Evolutionary conservation across 2,329 filamentous ascomycete species (phyloP), one percentile per base, ranked within the genome.

Genomic region (Fonsecaea pugnacius): DNA sequence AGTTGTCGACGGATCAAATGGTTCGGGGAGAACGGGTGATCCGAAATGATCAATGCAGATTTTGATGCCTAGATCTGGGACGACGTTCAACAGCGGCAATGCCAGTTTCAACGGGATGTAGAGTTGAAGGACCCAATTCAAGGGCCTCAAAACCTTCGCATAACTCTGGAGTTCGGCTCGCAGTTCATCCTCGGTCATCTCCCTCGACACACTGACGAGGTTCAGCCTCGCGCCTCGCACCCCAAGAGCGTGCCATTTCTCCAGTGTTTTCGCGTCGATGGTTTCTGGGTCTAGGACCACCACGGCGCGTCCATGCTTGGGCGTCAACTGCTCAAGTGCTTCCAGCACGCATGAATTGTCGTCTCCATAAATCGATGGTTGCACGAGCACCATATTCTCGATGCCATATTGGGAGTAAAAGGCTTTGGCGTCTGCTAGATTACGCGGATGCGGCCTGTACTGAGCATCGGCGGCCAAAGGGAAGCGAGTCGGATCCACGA

Each of bases 11-110:
- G 66, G 62, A 10, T 71, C 67, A 21, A 43, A 58, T 3, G 54
- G 53, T 58, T 66, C 64, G 2, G 69, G 67, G 4, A 85, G 70
- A 1, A 73, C 73, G 0, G 84, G 84, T 10, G 79, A 77, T 6
- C 84, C 86, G 65, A 87, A 84, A 70, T 89, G 86, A 70, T 87
- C 86, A 70, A 89, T 79, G 66, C 83, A 86, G 18, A 87, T 78
- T 21, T 58, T 66, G n/a, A 65, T 62, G 6, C 64, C 63, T 1
- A 88, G 77, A 0, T 72, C 70, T 0, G 83, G 79, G 1, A 85
- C 75, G 36, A 86, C 77, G 4, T 73, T 70, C 67, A 85, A 80
- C 1, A 89, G 75, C 16, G 79, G 69, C 4, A 79, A 74, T 2
- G 87, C 75, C 68, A 80, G 78, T 21, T 79, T 76, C 72, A 88